Evolutionary conservation across 176 grass and related monocot species (phyloP).

Genomic region (Puccinellia tenuiflora): DNA sequence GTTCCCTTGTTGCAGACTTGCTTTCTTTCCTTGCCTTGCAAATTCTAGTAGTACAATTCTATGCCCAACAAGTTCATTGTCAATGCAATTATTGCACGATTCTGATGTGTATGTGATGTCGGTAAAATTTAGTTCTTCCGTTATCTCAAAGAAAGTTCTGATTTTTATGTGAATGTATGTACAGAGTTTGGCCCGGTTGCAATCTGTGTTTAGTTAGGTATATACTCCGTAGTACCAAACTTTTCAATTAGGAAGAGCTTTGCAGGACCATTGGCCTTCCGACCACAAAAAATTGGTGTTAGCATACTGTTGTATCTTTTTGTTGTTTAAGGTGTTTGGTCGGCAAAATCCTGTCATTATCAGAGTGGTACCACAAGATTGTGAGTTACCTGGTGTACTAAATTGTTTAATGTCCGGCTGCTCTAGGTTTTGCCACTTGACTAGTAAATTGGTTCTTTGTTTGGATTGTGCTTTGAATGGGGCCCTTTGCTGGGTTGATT

Average conservation of each 20-base stretch:
- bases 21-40: not conserved
- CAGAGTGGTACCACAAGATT: not conserved
- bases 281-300: not conserved
- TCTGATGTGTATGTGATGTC: not conserved
- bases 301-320: not conserved
- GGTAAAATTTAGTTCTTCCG: not conserved
- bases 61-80: not conserved
- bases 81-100: not conserved
- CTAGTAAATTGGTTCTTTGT: conserved; percentile 7
- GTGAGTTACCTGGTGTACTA: not conserved
- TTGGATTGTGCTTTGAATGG: conserved; percentile 1
- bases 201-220: conserved; percentile 1
- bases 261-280: not conserved
- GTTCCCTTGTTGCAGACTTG: not conserved
- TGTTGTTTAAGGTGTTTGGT: conserved; percentile 23
- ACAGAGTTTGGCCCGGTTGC: not conserved
- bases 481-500: not conserved
- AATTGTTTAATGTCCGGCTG: not conserved
- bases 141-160: not conserved
- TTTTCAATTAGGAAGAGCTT: not conserved
- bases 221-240: not conserved
- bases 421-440: not conserved
- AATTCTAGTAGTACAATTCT: not conserved
- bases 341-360: conserved; percentile 5
- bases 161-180: not conserved